These are phyloP conservation scores for Volvox africanus DNA, from an alignment of 139 green algal genomes.

Conservation along the genomic window DNA sequence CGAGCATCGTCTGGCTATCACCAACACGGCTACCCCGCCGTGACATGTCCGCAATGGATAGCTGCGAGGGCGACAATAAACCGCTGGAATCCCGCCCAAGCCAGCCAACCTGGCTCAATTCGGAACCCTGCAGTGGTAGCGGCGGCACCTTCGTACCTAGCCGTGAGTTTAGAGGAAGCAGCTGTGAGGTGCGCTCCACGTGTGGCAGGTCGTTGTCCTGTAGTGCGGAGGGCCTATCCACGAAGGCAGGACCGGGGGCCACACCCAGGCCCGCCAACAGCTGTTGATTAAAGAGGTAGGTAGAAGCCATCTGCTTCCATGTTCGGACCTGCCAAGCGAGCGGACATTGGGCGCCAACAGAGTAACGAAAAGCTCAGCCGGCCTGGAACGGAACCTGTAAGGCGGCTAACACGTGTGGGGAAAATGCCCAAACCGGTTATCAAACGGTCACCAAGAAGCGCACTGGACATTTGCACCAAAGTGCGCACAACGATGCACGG, in stretches of 20 bases:
- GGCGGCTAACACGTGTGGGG: no score
- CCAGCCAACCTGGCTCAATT: neutral
- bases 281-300: conserved; percentile 55
- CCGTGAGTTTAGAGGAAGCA: neutral
- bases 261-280: conserved; percentile 41
- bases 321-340: conserved; percentile 15
- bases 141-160: neutral
- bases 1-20: neutral
- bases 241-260: conserved; percentile 27
- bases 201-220: conserved; percentile 33
- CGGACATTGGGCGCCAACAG: no score
- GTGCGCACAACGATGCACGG: no score
- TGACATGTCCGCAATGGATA: conserved; percentile 10
- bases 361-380: no score
- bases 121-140: neutral
- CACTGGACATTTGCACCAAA: no score
- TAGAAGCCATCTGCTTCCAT: conserved; percentile 31
- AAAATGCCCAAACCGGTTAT: no score
- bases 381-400: no score
- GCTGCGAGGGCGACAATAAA: conserved; percentile 16
- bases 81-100: neutral
- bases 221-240: conserved; percentile 27
- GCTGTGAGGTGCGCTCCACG: neutral
- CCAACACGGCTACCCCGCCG: neutral
- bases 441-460: no score